Evolutionary conservation across 179 eudicot genomes (phyloP).

Genomic region (Nepenthes alata): DNA sequence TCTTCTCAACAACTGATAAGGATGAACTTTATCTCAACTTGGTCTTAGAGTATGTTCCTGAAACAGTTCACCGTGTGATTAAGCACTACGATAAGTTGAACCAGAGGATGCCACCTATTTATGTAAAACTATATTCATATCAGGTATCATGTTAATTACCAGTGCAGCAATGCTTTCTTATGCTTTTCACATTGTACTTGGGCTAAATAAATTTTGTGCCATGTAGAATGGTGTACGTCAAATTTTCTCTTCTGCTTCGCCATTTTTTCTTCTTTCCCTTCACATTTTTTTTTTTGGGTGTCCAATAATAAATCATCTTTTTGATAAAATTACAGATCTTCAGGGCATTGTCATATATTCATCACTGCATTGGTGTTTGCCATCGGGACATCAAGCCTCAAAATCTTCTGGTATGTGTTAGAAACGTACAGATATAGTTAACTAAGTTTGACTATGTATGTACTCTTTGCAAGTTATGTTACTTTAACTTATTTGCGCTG

Average conservation of each 20-base stretch:
- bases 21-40: slow-evolving; percentile 63
- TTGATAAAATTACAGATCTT: slow-evolving; percentile 33
- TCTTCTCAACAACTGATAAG: slow-evolving; percentile 57
- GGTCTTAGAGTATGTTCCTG: slow-evolving; percentile 67
- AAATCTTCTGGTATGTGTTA: slow-evolving; percentile 44
- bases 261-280: neutral
- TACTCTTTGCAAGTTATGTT: neutral
- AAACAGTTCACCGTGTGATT: slow-evolving; percentile 48
- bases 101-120: slow-evolving; percentile 61
- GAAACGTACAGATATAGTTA: neutral
- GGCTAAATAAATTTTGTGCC: too few relatives aligned
- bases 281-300: neutral
- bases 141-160: slow-evolving; percentile 25
- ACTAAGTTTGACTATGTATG: too few relatives aligned
- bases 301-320: neutral
- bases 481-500: too few relatives aligned
- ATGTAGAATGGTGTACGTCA: too few relatives aligned
- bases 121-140: slow-evolving; percentile 53
- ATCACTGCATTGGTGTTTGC: slow-evolving; percentile 51
- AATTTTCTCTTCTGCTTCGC: neutral
- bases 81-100: slow-evolving; percentile 57
- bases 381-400: slow-evolving; percentile 78
- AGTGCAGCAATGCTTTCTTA: too few relatives aligned
- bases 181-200: too few relatives aligned
- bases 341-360: slow-evolving; percentile 67